A percentile compares a stretch with the other conserved stretches of the same genome.
phyloP scores from a whole-genome alignment of 805 yeast genomes.

The Yarrowia keelungensis region DNA sequence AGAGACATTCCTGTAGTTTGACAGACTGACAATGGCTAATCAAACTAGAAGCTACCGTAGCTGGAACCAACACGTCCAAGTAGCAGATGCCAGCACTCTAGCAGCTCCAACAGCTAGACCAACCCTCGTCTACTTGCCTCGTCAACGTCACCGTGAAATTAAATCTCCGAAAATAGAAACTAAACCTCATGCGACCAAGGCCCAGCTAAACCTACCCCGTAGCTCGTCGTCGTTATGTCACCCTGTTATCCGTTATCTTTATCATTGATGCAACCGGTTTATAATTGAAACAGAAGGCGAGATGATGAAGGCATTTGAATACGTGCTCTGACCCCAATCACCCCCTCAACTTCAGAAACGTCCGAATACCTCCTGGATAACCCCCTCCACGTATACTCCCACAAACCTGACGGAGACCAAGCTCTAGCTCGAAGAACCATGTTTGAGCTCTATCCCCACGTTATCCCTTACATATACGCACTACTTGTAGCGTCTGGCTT shows the following conservation, averaged over 20 bases:
- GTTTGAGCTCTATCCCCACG: constrained; percentile 20
- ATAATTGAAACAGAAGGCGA: no score
- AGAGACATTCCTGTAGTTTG: no score
- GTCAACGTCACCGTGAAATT: background rate
- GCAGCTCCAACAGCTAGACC: no score
- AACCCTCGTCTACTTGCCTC: no score
- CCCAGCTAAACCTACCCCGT: background rate
- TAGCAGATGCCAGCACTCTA: no score
- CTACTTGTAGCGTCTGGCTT: background rate
- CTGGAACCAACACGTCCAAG: no score
- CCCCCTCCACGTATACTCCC: background rate
- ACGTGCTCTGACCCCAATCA: no score
- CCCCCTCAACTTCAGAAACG: no score
- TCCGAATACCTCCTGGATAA: no score
- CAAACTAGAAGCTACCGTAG: no score
- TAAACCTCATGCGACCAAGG: constrained; percentile 1
- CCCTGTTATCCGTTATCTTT: constrained; percentile 11
- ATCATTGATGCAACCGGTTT: constrained; percentile 4
- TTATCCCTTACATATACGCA: constrained; percentile 13
- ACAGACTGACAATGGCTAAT: no score
- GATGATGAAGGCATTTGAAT: no score
- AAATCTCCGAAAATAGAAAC: constrained; percentile 5
- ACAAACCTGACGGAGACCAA: background rate
- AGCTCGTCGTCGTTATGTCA: constrained; percentile 1
- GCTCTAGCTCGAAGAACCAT: constrained; percentile 1